Evolutionary conservation across 1,139 yeast species (phyloP).

Genomic region (Debaryomyces sp.): DNA sequence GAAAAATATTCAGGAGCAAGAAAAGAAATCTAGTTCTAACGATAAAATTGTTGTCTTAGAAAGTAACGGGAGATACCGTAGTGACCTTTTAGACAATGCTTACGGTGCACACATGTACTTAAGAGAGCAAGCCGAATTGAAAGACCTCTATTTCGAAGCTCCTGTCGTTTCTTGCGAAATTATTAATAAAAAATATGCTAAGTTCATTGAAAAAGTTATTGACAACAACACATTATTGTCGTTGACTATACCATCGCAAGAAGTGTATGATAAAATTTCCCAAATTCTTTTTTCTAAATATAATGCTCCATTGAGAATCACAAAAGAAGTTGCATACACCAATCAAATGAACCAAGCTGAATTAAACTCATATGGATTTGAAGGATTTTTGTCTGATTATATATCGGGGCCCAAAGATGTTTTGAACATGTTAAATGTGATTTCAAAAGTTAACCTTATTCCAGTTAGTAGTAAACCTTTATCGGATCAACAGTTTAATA

Average conservation of each 20-base stretch:
- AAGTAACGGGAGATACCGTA: conserved; percentile 23
- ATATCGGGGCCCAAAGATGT: conserved; percentile 78
- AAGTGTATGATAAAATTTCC: conserved; percentile 36
- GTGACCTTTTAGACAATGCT: conserved; percentile 32
- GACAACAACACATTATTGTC: conserved; percentile 59
- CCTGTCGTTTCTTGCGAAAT: conserved; percentile 71
- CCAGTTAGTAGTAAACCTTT: conserved; percentile 60
- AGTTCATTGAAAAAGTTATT: conserved; percentile 60
- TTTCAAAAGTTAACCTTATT: conserved; percentile 56
- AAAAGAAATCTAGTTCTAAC: conserved; percentile 42
- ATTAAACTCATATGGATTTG: conserved; percentile 63
- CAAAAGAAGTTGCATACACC: conserved; percentile 13
- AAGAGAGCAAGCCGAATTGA: conserved; percentile 33
- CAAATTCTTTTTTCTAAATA: conserved; percentile 21
- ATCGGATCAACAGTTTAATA: conserved; percentile 41
- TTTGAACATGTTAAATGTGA: conserved; percentile 69
- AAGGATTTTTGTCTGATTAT: conserved; percentile 74
- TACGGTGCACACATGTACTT: conserved; percentile 34
- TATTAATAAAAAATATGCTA: conserved; percentile 50
- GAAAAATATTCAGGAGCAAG: conserved; percentile 18
- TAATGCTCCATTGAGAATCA: conserved; percentile 43
- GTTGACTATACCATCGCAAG: conserved; percentile 37
- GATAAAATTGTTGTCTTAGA: conserved; percentile 55
- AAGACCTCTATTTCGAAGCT: conserved; percentile 63
- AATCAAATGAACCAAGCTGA: conserved; percentile 24